Evolutionary conservation across 805 yeast genomes (phyloP), one percentile per base, ranked within the genome.

Genomic region (Hagleromyces aurorensis): DNA sequence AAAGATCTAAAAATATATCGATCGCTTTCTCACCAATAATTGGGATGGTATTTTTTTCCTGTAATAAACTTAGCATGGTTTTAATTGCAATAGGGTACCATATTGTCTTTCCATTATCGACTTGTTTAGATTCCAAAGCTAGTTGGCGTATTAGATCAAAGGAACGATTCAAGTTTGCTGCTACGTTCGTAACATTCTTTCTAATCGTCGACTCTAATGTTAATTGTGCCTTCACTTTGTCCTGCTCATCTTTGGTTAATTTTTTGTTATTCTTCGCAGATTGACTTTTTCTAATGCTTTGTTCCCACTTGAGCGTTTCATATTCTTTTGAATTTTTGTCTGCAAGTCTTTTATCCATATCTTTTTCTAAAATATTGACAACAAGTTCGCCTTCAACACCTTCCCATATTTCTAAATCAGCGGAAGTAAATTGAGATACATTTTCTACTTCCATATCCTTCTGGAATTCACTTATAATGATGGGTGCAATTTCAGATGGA

Each of bases 291-390:
- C 89, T 73, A 18, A 91, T 69, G 29, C 71, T 70, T 43, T 78
- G 86, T 50, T 91, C 98, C 97, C 97, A 89, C 52, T 83, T 75
- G 36, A 71, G 61, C 2, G 87, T 80, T 45, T 80, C 94, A 45
- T 84, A 84, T 46, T 86, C 95, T 49, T 78, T 86, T 1, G 83
- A 62, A 50, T 83, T 83, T 51, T 81, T 83, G 48, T 73, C 72
- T 9, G 74, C 72, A 4, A 59, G 62, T 19, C 57, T 57, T 18
- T 62, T 60, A 9, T 61, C 57, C 47, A 64, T 69, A 32, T 59
- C 59, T 16, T 49, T 48, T 20, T 67, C 69, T 27, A 82, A 54
- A 4, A 82, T 73, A 46, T 83, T 75, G 12, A 75, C 57, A 2
- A 80, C 91, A 31, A 79, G 52, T 25, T 70, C 76, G 2, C 86